Conservation (phyloP, 1,284 basidiomycete genomes). For the Moesziomyces sp. region DNA sequence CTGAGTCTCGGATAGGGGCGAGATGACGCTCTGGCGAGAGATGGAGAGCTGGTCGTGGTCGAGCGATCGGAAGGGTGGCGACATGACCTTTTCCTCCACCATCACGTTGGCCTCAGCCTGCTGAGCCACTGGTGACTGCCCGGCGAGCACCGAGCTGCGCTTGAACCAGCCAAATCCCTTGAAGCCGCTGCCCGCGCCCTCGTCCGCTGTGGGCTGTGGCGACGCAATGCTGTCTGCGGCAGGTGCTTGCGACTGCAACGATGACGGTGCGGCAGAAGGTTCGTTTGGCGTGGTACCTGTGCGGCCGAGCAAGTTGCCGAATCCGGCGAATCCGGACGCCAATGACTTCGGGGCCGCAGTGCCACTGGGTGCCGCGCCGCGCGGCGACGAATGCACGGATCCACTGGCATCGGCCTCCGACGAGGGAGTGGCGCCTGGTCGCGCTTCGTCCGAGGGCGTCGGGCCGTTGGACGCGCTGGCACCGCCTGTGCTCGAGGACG, state of each 20-base stretch:
- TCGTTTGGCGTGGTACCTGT: conserved; percentile 11
- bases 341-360: conserved; percentile 20
- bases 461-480: conserved; percentile 15
- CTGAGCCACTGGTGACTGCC: conserved; percentile 1
- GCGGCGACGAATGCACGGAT: conserved; percentile 6
- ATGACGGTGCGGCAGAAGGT: neutral
- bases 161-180: conserved; percentile 51
- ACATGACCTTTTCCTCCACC: conserved; percentile 43
- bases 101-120: conserved; percentile 3
- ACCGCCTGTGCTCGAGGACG: conserved; percentile 27
- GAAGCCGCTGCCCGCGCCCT: conserved; percentile 26
- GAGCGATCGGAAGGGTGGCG: conserved; percentile 49
- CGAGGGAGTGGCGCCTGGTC: neutral
- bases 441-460: conserved; percentile 33
- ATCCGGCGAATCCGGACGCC: conserved; percentile 33
- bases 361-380: neutral
- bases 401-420: neutral
- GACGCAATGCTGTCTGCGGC: neutral
- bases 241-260: conserved; percentile 1
- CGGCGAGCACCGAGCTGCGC: conserved; percentile 21
- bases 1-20: conserved; percentile 5
- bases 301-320: conserved; percentile 31
- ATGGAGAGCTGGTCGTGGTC: conserved; percentile 51
- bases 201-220: conserved; percentile 9
- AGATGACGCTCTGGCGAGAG: conserved; percentile 24